These are phyloP conservation scores for Podosphaera xanthii DNA, from an alignment of 2,329 filamentous ascomycete species.

Conservation along the genomic window DNA sequence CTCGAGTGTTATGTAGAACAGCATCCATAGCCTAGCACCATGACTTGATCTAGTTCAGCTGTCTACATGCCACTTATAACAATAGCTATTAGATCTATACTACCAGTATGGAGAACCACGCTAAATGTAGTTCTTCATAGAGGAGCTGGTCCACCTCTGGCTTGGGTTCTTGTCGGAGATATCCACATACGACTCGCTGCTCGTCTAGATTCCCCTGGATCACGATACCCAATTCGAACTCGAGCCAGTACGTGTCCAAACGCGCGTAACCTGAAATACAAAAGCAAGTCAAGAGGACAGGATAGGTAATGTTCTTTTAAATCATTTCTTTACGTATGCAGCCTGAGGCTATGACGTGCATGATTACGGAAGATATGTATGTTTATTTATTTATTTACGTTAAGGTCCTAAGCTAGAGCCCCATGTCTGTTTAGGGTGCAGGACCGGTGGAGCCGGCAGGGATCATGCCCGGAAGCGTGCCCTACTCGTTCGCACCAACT, in stretches of 20 bases:
- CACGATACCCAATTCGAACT: neutral
- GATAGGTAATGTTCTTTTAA: too few species aligned
- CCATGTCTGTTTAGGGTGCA: too few species aligned
- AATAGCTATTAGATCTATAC: neutral
- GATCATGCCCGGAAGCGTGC: too few species aligned
- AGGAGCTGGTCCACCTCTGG: neutral
- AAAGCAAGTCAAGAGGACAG: neutral
- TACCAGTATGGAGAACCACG: neutral
- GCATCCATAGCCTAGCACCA: neutral
- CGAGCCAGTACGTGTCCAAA: neutral
- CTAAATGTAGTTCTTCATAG: neutral
- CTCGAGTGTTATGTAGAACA: neutral
- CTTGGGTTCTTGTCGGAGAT: neutral
- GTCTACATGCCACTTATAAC: neutral
- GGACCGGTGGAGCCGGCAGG: too few species aligned
- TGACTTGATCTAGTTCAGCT: neutral
- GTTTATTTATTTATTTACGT: too few species aligned
- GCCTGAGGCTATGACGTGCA: too few species aligned
- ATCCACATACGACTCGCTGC: neutral
- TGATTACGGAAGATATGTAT: too few species aligned
- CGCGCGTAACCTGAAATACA: neutral
- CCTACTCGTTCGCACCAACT: too few species aligned
- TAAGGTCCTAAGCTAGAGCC: too few species aligned
- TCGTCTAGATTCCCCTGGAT: neutral
- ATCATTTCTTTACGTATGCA: too few species aligned